These are phyloP conservation scores for Botrytis aclada DNA, from an alignment of 2,329 filamentous ascomycete species.

Conservation along the genomic window DNA sequence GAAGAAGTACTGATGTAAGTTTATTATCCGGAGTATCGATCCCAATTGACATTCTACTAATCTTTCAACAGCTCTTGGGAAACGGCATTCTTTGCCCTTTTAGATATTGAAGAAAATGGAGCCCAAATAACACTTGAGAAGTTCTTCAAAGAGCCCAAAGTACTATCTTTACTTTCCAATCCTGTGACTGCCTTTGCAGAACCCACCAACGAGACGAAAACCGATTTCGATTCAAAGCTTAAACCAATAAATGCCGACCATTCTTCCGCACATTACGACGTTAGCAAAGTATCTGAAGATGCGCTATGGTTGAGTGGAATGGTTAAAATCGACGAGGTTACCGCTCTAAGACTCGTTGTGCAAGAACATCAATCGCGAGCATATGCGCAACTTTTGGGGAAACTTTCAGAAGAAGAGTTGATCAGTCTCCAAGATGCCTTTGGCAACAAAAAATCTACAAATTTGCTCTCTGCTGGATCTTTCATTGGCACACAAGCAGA, in stretches of 20 bases:
- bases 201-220: slow-evolving; percentile 61
- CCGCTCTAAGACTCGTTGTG: slow-evolving; percentile 74
- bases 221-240: slow-evolving; percentile 77
- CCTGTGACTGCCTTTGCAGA: slow-evolving; percentile 66
- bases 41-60: neutral
- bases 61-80: slow-evolving; percentile 55
- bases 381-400: slow-evolving; percentile 66
- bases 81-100: slow-evolving; percentile 54
- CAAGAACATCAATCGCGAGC: slow-evolving; percentile 81
- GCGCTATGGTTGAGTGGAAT: slow-evolving; percentile 80
- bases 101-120: slow-evolving; percentile 56
- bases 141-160: slow-evolving; percentile 70
- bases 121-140: slow-evolving; percentile 52
- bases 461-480: slow-evolving; percentile 49
- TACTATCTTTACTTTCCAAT: slow-evolving; percentile 64
- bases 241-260: slow-evolving; percentile 81
- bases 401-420: slow-evolving; percentile 74
- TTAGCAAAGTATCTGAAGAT: slow-evolving; percentile 80
- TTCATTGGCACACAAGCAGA: slow-evolving; percentile 39
- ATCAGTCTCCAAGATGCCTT: slow-evolving; percentile 73
- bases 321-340: slow-evolving; percentile 73
- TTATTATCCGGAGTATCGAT: neutral
- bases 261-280: slow-evolving; percentile 64
- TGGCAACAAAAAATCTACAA: slow-evolving; percentile 59
- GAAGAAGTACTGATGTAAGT: slow-evolving; percentile 75